These are phyloP conservation scores for Plicaturopsis crispa DNA, from an alignment of 768 basidiomycete genomes.

Conservation along the genomic window DNA sequence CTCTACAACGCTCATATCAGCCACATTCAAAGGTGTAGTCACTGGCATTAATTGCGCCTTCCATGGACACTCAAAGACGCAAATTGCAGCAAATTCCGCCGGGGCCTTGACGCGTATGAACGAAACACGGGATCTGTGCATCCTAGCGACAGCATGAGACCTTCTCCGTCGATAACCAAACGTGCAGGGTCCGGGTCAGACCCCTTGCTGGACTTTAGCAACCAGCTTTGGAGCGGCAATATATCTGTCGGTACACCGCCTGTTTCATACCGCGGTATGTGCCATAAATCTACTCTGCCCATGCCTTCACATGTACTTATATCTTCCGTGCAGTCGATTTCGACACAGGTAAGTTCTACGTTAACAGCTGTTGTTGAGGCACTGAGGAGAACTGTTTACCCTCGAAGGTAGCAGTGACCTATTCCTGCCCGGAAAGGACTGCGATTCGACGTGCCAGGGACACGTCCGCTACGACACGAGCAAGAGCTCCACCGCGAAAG, in stretches of 20 bases:
- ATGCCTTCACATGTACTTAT: too few species aligned
- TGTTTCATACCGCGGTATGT: conserved; percentile 30
- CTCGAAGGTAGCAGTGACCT: conserved; percentile 38
- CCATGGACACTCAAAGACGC: too few species aligned
- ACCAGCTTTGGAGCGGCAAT: conserved; percentile 36
- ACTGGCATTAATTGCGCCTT: too few species aligned
- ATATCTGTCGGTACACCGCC: conserved; percentile 43
- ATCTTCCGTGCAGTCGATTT: conserved; percentile 41
- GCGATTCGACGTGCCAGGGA: conserved; percentile 26
- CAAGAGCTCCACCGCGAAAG: conserved; percentile 28
- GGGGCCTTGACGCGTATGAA: conserved; percentile 34
- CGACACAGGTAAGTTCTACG: conserved; percentile 43
- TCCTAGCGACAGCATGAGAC: conserved; percentile 16
- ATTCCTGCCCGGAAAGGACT: conserved; percentile 32
- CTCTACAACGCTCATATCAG: conserved; percentile 17
- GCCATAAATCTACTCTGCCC: not conserved
- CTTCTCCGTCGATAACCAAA: conserved; percentile 7
- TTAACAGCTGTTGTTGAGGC: too few species aligned
- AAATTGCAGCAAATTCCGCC: conserved; percentile 38
- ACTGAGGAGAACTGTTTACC: too few species aligned
- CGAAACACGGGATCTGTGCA: conserved; percentile 36
- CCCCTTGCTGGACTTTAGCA: conserved; percentile 26
- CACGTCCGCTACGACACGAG: conserved; percentile 30
- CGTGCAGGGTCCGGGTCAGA: too few species aligned
- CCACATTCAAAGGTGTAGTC: conserved; percentile 15